These are phyloP conservation scores for Neurospora discreta DNA, from an alignment of 495 filamentous ascomycete species.

Conservation along the genomic window DNA sequence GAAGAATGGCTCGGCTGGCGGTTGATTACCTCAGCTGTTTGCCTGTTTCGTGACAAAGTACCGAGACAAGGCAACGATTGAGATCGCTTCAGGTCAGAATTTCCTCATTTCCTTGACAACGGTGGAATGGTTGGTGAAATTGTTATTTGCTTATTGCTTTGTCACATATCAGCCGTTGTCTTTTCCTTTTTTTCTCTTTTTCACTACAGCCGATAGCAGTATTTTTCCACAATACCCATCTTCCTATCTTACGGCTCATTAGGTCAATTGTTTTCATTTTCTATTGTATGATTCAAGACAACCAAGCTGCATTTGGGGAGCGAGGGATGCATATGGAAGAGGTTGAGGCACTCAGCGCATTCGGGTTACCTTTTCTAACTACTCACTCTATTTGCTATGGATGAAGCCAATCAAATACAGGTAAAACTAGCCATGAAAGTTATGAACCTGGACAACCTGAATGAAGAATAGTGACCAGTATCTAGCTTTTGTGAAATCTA, in stretches of 20 bases:
- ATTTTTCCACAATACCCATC: not conserved
- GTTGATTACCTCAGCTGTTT: not conserved
- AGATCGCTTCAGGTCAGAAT: not conserved
- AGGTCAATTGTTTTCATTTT: not conserved
- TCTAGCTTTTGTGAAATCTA: not conserved
- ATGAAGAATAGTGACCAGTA: not conserved
- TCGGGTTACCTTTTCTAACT: not conserved
- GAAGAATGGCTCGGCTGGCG: not conserved
- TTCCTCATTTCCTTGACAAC: not conserved
- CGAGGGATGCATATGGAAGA: not conserved
- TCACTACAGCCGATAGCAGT: not conserved
- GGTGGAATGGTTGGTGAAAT: not conserved
- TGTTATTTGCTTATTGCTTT: not conserved
- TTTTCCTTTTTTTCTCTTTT: not conserved
- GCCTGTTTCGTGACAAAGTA: not conserved
- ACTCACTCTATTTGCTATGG: not conserved
- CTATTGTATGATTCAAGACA: not conserved
- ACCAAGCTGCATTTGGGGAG: not conserved
- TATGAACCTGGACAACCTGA: not conserved
- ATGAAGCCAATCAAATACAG: too few species aligned
- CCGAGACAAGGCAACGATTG: not conserved
- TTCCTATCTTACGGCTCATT: not conserved
- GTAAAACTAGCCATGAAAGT: not conserved
- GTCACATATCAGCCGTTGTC: not conserved
- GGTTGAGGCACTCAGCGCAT: not conserved